A percentile compares a stretch with the other conserved stretches of the same genome.
Evolutionary conservation across 1,284 basidiomycete genomes (phyloP).

Genomic region (Leccinum subatratum): DNA sequence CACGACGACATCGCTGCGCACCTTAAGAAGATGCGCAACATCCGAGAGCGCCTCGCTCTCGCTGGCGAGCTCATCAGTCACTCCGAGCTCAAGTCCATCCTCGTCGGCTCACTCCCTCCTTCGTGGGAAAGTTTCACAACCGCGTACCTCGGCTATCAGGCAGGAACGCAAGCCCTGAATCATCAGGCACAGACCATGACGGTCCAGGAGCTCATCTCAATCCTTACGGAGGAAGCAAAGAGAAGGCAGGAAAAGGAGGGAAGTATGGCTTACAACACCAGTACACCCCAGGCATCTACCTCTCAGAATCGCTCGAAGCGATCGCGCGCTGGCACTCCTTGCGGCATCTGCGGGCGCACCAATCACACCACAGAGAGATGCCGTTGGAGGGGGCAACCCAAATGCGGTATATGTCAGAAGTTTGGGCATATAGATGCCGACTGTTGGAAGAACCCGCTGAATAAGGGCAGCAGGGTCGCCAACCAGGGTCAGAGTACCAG

Average conservation of each 20-base stretch:
- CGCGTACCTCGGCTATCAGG: not conserved
- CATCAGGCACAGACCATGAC: not conserved
- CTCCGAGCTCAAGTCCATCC: not conserved
- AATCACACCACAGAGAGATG: not conserved
- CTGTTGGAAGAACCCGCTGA: constrained; percentile 4
- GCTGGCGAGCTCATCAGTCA: fast-evolving
- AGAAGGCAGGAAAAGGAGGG: not conserved
- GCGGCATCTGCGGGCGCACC: not conserved
- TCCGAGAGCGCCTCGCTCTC: not conserved
- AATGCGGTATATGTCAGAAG: not conserved
- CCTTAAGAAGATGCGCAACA: fast-evolving
- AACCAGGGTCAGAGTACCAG: not conserved
- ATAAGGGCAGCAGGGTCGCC: not conserved
- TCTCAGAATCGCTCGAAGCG: too few species aligned
- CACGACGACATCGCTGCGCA: not conserved
- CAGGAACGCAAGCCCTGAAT: too few species aligned
- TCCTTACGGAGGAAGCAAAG: not conserved
- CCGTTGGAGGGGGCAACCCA: not conserved
- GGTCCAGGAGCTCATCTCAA: not conserved
- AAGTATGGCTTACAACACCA: too few species aligned
- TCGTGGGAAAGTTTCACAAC: not conserved
- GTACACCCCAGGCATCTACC: too few species aligned
- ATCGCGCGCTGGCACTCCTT: not conserved
- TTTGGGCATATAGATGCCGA: not conserved
- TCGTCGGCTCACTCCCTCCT: not conserved